A percentile compares a stretch with the other conserved stretches of the same genome.
These are phyloP conservation scores for Vitis amurensis DNA, from an alignment of 164 flowering plant genomes.

Conservation along the genomic window DNA sequence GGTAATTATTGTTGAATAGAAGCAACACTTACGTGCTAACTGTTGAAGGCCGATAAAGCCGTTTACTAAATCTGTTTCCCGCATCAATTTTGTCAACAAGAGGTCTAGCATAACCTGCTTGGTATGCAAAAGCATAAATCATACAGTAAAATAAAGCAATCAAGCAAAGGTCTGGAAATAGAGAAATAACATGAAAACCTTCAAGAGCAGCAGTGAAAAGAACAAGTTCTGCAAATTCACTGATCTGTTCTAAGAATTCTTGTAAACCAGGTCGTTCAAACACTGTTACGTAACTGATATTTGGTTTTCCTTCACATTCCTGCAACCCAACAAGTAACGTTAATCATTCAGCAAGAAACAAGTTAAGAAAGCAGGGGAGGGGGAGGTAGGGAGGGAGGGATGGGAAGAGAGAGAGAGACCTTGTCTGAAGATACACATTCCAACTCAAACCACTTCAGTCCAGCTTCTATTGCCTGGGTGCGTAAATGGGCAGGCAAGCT, in stretches of 20 bases:
- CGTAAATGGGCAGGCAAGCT: no score
- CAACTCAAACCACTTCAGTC: no score
- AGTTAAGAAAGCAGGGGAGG: not conserved
- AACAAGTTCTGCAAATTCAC: conserved; percentile 29
- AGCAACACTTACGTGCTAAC: conserved; percentile 30
- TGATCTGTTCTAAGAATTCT: conserved; percentile 22
- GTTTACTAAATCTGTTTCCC: conserved; percentile 26
- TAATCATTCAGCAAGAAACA: not conserved
- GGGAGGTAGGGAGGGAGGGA: no score
- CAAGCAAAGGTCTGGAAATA: not conserved
- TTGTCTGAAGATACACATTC: no score
- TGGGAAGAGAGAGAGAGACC: no score
- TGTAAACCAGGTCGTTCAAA: conserved; percentile 38
- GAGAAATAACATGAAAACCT: conserved; percentile 18
- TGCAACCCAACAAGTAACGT: not conserved
- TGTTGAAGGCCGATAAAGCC: conserved; percentile 42
- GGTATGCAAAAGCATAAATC: not conserved
- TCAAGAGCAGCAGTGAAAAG: conserved; percentile 42
- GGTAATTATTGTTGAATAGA: not conserved
- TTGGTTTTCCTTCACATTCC: conserved; percentile 21
- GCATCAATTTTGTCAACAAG: conserved; percentile 39
- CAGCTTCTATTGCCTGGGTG: no score
- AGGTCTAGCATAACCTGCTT: conserved; percentile 41
- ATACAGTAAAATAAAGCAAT: not conserved
- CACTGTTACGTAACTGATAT: conserved; percentile 26